Evolutionary conservation across 345 rosid species (phyloP).

Genomic region (Garcia nutans): DNA sequence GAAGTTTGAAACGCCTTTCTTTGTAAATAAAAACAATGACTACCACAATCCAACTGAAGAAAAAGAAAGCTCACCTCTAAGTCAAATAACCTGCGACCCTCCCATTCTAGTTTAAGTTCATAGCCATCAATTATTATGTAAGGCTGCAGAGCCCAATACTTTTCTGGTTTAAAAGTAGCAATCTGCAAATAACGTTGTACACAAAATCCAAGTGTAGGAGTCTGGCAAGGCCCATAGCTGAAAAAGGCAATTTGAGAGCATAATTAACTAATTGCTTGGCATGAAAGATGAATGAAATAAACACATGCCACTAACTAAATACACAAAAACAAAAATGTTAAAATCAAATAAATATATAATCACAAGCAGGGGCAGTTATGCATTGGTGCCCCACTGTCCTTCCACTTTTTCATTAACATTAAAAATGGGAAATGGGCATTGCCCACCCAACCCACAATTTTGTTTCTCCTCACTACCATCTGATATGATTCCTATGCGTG

Average conservation of each 20-base stretch:
- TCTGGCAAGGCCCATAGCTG: constrained; percentile 98
- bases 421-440: too few species aligned
- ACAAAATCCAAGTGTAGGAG: constrained; percentile 96
- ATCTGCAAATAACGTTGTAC: constrained; percentile 91
- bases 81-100: constrained; percentile 80
- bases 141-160: constrained; percentile 76
- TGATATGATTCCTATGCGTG: background rate
- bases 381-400: background rate
- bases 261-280: constrained; percentile 9
- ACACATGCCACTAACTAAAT: background rate
- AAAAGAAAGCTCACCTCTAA: constrained; percentile 53
- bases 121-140: constrained; percentile 57
- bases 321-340: background rate
- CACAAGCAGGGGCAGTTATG: background rate
- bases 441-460: background rate
- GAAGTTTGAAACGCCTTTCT: constrained; percentile 12
- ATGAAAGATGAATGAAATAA: constrained; percentile 3
- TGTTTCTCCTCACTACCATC: background rate
- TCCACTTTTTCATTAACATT: too few species aligned
- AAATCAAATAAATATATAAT: background rate
- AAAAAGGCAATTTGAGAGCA: constrained; percentile 32
- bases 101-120: constrained; percentile 93
- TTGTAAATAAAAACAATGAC: background rate
- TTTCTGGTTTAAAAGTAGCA: constrained; percentile 84
- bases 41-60: constrained; percentile 6